Percentiles rank a stretch among this genome's conserved stretches.
phyloP scores from a whole-genome alignment of 225 moss, liverwort and hornwort species.

The Physcomitrellopsis africana region DNA sequence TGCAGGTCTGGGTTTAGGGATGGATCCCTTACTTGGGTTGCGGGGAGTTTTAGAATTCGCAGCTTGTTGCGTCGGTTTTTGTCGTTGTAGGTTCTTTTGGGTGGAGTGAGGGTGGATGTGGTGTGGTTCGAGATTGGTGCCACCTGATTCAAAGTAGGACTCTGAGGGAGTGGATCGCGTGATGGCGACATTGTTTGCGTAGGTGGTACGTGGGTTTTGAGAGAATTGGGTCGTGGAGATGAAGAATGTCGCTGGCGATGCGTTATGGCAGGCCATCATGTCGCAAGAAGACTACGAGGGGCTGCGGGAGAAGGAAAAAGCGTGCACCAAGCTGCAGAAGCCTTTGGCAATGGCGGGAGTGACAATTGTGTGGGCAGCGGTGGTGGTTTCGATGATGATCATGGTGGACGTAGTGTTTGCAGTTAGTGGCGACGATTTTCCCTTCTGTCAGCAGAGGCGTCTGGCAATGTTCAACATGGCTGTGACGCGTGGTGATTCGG shows the following conservation, averaged over 20 bases:
- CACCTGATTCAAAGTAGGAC: slow-evolving; percentile 13
- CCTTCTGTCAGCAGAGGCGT: slow-evolving; percentile 78
- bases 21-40: neutral
- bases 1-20: neutral
- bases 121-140: neutral
- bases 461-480: slow-evolving; percentile 37
- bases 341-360: slow-evolving; percentile 70
- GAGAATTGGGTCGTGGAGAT: slow-evolving; percentile 29
- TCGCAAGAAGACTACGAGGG: slow-evolving; percentile 75
- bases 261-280: slow-evolving; percentile 91
- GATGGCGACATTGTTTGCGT: neutral
- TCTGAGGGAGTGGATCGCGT: slow-evolving; percentile 19
- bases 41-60: neutral
- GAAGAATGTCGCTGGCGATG: slow-evolving; percentile 76
- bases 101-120: neutral
- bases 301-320: slow-evolving; percentile 78
- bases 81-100: neutral
- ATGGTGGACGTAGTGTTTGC: slow-evolving; percentile 89
- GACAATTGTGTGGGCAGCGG: slow-evolving; percentile 57
- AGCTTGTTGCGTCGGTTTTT: neutral
- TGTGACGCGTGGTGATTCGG: slow-evolving; percentile 2
- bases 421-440: slow-evolving; percentile 68
- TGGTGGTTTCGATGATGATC: slow-evolving; percentile 57
- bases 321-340: slow-evolving; percentile 66
- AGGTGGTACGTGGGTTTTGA: neutral